Base-by-base conservation (phyloP, 805 yeast genomes). In the Pichia deserticola region DNA sequence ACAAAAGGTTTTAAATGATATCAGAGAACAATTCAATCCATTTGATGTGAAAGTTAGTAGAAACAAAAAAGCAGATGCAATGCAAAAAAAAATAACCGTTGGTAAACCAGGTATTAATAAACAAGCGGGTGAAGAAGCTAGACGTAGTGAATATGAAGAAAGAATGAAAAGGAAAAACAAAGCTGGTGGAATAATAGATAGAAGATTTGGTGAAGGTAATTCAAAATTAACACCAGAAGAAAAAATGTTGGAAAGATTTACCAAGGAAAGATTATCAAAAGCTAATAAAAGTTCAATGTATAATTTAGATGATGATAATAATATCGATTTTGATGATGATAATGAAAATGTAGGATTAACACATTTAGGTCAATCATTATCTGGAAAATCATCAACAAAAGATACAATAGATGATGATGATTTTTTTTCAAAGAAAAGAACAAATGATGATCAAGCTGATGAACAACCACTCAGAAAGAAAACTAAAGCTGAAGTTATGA, bases 231-330 rank as follows among this genome's bases (percentile, higher is more conserved):
- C 84, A n/a, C 82, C 82, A 11, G 98, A 93, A 66, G 97, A 93
- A 57, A 88, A 86, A 66, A 89, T 89, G 96, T 77, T 93, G 68
- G 96, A 86, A 62, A 82, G 99, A 71, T 93, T 89, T 71, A 87
- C 97, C 5, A 80, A 84, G 50, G 98, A 92, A 70, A 77, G 86
- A 63, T 95, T 89, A 64, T 60, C 75, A 15, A 76, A 77, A 51
- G 64, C 77, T 2, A 70, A 79, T n/a, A 82, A 76, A 57, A 70
- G 74, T 40, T 78, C 81, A 33, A 60, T 86, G 54, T 92, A 80
- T 59, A 84, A 86, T 61, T 77, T 90, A 46, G 92, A 87, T 32
- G 93, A 85, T 56, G 82, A 77, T 47, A 80, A 77, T 27, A 47
- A 53, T 30, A 44, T 48, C 25, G 54, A 50, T 48, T 42, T 37